phyloP scores from a whole-genome alignment of 225 moss, liverwort and hornwort species.

The Pseudoscleropodium purum region DNA sequence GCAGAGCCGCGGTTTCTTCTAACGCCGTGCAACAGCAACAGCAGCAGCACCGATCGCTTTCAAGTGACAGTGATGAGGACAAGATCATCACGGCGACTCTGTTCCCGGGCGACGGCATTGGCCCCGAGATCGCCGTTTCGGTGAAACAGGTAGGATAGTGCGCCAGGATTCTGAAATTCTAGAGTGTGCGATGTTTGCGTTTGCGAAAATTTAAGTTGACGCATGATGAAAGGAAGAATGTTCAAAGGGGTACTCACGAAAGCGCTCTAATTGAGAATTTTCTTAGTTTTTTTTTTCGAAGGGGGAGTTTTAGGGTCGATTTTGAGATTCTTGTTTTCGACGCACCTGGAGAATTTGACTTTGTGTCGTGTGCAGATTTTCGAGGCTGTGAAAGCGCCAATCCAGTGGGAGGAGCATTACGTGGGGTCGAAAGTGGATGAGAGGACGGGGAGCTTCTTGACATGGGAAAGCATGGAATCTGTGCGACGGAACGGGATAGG shows the following conservation, averaged over 20 bases:
- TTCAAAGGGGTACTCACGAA: neutral
- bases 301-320: neutral
- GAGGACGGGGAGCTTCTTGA: constrained; percentile 88
- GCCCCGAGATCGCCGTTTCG: constrained; percentile 64
- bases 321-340: neutral
- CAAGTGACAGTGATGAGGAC: constrained; percentile 11
- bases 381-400: constrained; percentile 70
- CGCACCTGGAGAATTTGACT: neutral
- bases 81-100: constrained; percentile 53
- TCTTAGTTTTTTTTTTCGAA: neutral
- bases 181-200: neutral
- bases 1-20: neutral
- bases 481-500: constrained; percentile 87
- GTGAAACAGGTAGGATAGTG: constrained; percentile 42
- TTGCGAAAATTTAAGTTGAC: neutral
- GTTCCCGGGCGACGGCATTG: constrained; percentile 90
- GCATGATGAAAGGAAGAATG: neutral
- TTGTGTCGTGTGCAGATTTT: constrained; percentile 41
- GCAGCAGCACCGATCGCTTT: constrained; percentile 13
- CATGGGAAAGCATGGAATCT: constrained; percentile 99
- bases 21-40: neutral
- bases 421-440: constrained; percentile 55
- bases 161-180: neutral
- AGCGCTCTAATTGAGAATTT: neutral
- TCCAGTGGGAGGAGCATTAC: constrained; percentile 86